Conservation (phyloP, 768 basidiomycete species). For the Leccinum rimulosum region DNA sequence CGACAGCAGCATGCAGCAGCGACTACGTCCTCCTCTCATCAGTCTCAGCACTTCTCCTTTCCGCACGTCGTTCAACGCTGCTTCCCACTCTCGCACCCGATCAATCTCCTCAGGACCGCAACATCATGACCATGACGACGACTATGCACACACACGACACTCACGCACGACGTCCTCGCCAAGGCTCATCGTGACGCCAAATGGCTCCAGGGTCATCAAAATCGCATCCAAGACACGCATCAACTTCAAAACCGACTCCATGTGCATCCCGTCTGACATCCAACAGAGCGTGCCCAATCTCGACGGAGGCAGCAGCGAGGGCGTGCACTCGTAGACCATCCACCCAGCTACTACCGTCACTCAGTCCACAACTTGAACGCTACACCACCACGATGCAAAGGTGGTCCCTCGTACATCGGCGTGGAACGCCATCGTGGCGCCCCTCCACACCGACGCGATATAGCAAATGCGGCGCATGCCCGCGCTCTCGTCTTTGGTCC, state of each 20-base stretch:
- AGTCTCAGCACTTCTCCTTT: too few relatives aligned
- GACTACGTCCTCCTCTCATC: too few relatives aligned
- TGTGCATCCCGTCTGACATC: conserved; percentile 13
- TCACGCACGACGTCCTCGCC: too few relatives aligned
- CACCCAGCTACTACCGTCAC: neutral
- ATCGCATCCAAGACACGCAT: conserved; percentile 5
- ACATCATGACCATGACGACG: too few relatives aligned
- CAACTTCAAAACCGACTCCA: conserved; percentile 17
- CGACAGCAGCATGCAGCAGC: too few relatives aligned
- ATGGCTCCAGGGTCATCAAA: conserved; percentile 47
- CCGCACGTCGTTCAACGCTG: too few relatives aligned
- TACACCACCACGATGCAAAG: conserved; percentile 10
- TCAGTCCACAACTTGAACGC: neutral
- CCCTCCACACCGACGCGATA: neutral
- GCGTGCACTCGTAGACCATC: conserved; percentile 1
- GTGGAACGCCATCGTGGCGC: neutral
- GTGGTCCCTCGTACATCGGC: neutral
- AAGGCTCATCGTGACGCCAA: conserved; percentile 28
- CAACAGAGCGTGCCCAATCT: conserved; percentile 14
- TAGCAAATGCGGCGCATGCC: conserved; percentile 33
- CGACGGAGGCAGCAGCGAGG: conserved; percentile 13
- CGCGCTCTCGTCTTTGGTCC: conserved; percentile 39
- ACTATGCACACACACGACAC: too few relatives aligned
- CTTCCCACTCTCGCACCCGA: too few relatives aligned
- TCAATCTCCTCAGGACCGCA: too few relatives aligned